These are phyloP conservation scores for Castanea mollissima DNA, from an alignment of 306 rosid species.

Conservation along the genomic window DNA sequence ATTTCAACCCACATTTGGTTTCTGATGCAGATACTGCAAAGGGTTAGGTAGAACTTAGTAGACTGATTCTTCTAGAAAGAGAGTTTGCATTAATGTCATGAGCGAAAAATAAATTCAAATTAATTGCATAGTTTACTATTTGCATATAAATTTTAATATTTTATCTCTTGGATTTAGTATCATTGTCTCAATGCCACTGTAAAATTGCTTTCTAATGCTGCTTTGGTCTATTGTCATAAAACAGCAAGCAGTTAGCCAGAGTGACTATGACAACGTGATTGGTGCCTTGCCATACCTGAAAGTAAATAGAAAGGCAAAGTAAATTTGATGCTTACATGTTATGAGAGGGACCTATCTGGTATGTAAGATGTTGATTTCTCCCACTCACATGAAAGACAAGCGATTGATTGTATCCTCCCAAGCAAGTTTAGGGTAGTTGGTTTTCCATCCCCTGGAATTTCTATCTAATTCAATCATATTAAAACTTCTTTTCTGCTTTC, in stretches of 20 bases:
- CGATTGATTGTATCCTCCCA: slow-evolving; percentile 9
- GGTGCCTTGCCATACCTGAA: slow-evolving; percentile 87
- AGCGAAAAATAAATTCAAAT: too few relatives aligned
- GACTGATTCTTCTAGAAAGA: background rate
- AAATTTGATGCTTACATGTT: slow-evolving; percentile 19
- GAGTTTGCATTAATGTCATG: background rate
- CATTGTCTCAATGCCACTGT: background rate
- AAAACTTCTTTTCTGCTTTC: background rate
- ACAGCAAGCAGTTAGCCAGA: slow-evolving; percentile 69
- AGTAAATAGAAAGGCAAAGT: slow-evolving; percentile 71
- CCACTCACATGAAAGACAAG: background rate
- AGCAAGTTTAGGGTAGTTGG: slow-evolving; percentile 16
- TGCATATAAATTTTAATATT: background rate
- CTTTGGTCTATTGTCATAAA: slow-evolving; percentile 13
- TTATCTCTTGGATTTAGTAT: background rate
- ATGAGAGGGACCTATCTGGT: background rate
- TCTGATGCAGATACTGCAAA: background rate
- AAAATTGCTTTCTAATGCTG: slow-evolving; percentile 25
- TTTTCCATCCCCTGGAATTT: slow-evolving; percentile 15
- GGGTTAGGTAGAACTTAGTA: background rate
- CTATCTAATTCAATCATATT: background rate
- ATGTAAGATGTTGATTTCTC: slow-evolving; percentile 23
- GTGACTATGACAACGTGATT: slow-evolving; percentile 90
- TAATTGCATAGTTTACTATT: background rate
- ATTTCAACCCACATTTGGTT: background rate